A percentile compares a stretch with the other conserved stretches of the same genome.
phyloP scores from a whole-genome alignment of 2,329 filamentous ascomycete species.

The Stagonosporopsis tanaceti region DNA sequence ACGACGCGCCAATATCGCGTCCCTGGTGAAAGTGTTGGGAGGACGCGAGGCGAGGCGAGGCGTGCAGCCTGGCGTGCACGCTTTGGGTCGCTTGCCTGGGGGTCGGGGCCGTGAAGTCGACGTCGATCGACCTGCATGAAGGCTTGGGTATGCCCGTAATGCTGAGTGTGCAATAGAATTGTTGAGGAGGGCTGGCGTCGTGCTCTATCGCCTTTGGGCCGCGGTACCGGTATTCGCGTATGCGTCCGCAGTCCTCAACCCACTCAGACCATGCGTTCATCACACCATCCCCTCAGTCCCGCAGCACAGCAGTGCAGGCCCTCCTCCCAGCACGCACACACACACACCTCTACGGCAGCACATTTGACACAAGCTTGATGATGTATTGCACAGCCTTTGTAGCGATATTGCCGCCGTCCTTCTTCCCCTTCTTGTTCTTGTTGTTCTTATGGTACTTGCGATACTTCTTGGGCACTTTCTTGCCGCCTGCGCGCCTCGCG shows the following conservation, averaged over 20 bases:
- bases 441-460: constrained; percentile 25
- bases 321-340: neutral
- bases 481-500: constrained; percentile 26
- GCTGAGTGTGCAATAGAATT: neutral
- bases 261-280: neutral
- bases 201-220: neutral
- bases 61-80: neutral
- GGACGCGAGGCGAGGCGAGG: constrained; percentile 6
- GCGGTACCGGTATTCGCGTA: no score
- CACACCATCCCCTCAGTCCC: neutral
- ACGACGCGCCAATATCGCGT: constrained; percentile 17
- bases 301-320: neutral
- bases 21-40: constrained; percentile 6
- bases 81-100: no score
- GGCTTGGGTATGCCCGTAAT: neutral
- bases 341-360: neutral
- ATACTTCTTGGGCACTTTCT: constrained; percentile 28
- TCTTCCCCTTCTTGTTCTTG: constrained; percentile 11
- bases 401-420: constrained; percentile 11
- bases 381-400: constrained; percentile 8
- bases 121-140: neutral
- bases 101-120: neutral
- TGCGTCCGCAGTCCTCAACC: no score
- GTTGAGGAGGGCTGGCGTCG: neutral
- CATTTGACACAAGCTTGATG: neutral